A percentile compares a stretch with the other conserved stretches of the same genome.
Evolutionary conservation across 2,329 filamentous ascomycete genomes (phyloP).

Genomic region (Colletotrichum musicola): DNA sequence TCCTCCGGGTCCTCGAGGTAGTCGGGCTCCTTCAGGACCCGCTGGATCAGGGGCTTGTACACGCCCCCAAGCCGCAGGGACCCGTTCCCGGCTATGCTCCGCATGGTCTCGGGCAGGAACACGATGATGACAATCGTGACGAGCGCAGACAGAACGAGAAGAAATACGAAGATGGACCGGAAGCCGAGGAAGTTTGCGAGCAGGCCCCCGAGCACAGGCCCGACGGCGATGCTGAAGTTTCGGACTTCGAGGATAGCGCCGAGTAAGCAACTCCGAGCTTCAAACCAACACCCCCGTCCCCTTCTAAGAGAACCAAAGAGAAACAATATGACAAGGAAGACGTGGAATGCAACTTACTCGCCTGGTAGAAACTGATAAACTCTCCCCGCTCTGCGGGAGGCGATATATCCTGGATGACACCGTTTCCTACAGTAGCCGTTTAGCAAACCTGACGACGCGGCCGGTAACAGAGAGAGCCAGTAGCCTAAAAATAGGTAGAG

Average conservation of each 20-base stretch:
- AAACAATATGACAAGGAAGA: not conserved
- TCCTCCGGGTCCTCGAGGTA: conserved; percentile 39
- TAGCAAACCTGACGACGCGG: not conserved
- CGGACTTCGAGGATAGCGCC: conserved; percentile 40
- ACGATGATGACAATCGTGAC: conserved; percentile 40
- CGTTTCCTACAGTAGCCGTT: conserved; percentile 42
- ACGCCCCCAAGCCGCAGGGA: conserved; percentile 42
- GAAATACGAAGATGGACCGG: conserved; percentile 46
- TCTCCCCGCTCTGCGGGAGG: conserved; percentile 45
- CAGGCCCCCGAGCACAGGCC: conserved; percentile 49
- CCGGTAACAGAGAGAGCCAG: too few relatives aligned
- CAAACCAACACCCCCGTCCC: not conserved
- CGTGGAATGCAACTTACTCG: conserved; percentile 42
- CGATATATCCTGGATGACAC: conserved; percentile 49
- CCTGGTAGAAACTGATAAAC: conserved; percentile 49
- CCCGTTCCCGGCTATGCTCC: conserved; percentile 46
- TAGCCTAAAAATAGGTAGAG: too few relatives aligned
- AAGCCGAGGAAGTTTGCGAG: conserved; percentile 46
- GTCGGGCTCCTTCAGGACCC: conserved; percentile 33
- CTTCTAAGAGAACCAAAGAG: not conserved
- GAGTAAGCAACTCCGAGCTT: conserved; percentile 16
- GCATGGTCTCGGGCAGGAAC: conserved; percentile 47
- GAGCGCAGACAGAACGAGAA: conserved; percentile 18
- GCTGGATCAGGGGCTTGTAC: conserved; percentile 43
- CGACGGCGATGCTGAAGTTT: conserved; percentile 48